These are phyloP conservation scores for Crithidia expoeki DNA, from an alignment of 208 protist species.

Conservation along the genomic window DNA sequence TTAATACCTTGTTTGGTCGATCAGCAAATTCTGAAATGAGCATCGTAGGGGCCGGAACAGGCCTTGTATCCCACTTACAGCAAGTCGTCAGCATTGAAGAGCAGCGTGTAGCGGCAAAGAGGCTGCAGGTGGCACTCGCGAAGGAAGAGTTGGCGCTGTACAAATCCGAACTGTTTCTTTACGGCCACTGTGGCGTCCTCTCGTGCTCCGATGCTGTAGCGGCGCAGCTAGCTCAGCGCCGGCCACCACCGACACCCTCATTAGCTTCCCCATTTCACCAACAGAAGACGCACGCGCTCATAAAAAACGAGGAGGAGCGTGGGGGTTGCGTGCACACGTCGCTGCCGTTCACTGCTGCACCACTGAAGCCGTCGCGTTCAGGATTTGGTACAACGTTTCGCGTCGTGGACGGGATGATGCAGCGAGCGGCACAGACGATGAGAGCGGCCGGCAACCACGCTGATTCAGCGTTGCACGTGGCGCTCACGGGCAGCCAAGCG, in stretches of 20 bases:
- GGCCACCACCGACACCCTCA: not conserved
- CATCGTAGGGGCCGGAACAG: not conserved
- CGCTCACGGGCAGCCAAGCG: conserved; percentile 31
- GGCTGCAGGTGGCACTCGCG: conserved; percentile 65
- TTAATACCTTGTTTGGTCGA: too few relatives aligned
- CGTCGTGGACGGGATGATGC: conserved; percentile 46
- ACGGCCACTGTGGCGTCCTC: conserved; percentile 51
- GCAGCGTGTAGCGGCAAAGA: conserved; percentile 35
- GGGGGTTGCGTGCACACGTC: not conserved
- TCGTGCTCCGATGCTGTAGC: conserved; percentile 40
- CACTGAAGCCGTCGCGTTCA: conserved; percentile 5
- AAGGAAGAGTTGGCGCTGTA: conserved; percentile 85
- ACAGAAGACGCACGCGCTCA: not conserved
- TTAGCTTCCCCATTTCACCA: not conserved
- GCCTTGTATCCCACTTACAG: conserved; percentile 33
- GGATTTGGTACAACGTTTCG: conserved; percentile 41
- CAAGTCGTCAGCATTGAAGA: conserved; percentile 44
- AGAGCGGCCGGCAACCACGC: conserved; percentile 40
- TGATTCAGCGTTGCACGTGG: conserved; percentile 36
- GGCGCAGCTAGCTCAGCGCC: conserved; percentile 10
- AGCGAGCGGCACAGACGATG: conserved; percentile 38
- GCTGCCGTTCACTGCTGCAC: not conserved
- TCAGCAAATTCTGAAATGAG: not conserved
- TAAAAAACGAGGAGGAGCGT: not conserved
- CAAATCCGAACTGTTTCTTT: conserved; percentile 67